A percentile compares a stretch with the other conserved stretches of the same genome.
Evolutionary conservation across 495 filamentous ascomycete species (phyloP).

Genomic region (Penicillium pancosmium): DNA sequence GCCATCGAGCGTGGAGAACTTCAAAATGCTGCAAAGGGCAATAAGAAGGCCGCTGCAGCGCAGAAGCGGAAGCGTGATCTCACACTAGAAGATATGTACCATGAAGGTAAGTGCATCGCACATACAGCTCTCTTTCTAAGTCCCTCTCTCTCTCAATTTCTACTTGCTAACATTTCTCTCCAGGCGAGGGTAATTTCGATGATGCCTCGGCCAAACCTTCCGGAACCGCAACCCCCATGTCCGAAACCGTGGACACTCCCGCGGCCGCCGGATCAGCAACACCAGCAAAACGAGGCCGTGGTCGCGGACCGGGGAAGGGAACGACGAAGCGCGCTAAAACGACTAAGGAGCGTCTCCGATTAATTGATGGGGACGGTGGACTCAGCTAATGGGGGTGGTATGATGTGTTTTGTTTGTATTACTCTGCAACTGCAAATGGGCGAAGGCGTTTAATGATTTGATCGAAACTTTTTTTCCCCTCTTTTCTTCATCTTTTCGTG

Average conservation of each 20-base stretch:
- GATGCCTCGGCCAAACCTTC: slow-evolving; percentile 78
- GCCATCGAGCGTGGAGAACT: slow-evolving; percentile 60
- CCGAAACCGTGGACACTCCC: slow-evolving; percentile 51
- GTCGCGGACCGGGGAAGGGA: slow-evolving; percentile 50
- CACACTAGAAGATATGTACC: slow-evolving; percentile 95
- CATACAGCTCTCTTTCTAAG: too few relatives aligned
- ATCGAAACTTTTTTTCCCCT: slow-evolving; percentile 14
- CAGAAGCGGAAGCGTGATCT: slow-evolving; percentile 72
- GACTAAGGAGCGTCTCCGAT: slow-evolving; percentile 81
- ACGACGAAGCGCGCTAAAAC: slow-evolving; percentile 87
- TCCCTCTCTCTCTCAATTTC: not conserved
- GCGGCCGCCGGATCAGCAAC: slow-evolving; percentile 38
- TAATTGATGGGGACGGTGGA: slow-evolving; percentile 78
- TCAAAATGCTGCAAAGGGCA: slow-evolving; percentile 54
- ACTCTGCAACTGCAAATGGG: slow-evolving; percentile 25
- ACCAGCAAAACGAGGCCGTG: slow-evolving; percentile 56
- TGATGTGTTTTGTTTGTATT: slow-evolving; percentile 19
- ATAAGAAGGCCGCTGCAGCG: slow-evolving; percentile 53
- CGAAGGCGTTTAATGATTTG: slow-evolving; percentile 34
- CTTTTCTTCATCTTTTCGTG: slow-evolving; percentile 12
- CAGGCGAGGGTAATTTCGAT: slow-evolving; percentile 93
- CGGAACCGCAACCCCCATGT: slow-evolving; percentile 79
- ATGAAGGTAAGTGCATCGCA: slow-evolving; percentile 69
- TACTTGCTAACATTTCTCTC: not conserved
- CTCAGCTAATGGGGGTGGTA: slow-evolving; percentile 29